Evolutionary conservation across 192 early-diverging fungal genomes (phyloP).

Genomic region (Jimgerdemannia flammicorona): DNA sequence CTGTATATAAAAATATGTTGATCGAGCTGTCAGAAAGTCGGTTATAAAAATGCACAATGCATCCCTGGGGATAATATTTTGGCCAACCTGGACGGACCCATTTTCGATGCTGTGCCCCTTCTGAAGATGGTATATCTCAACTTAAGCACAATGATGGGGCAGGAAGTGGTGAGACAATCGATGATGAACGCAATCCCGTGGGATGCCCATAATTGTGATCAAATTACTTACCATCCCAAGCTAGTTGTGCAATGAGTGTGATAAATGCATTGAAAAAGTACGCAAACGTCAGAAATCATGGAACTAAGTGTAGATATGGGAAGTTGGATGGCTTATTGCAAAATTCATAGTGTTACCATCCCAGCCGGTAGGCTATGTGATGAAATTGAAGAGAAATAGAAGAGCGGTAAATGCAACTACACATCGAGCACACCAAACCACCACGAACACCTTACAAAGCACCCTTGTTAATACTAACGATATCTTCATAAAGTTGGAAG

Average conservation of each 20-base stretch:
- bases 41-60: too few species aligned
- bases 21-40: not conserved
- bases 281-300: too few species aligned
- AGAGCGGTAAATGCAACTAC: not conserved
- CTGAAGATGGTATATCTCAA: conserved; percentile 93
- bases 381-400: not conserved
- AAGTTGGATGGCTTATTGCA: too few species aligned
- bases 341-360: conserved; percentile 19
- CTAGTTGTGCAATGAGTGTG: not conserved
- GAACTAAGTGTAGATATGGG: too few species aligned
- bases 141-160: conserved; percentile 27
- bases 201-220: too few species aligned
- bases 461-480: conserved; percentile 43
- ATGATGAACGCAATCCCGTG: too few species aligned
- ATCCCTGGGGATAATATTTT: too few species aligned
- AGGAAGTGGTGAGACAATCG: too few species aligned
- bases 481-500: conserved; percentile 82
- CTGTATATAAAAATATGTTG: conserved; percentile 7
- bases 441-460: too few species aligned
- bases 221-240: not conserved
- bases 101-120: conserved; percentile 64
- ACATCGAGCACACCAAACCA: conserved; percentile 4
- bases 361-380: conserved; percentile 32
- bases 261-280: too few species aligned
- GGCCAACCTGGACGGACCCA: conserved; percentile 38